These are phyloP conservation scores for Bruguiera gymnorhiza DNA, from an alignment of 345 rosid species.

Conservation along the genomic window DNA sequence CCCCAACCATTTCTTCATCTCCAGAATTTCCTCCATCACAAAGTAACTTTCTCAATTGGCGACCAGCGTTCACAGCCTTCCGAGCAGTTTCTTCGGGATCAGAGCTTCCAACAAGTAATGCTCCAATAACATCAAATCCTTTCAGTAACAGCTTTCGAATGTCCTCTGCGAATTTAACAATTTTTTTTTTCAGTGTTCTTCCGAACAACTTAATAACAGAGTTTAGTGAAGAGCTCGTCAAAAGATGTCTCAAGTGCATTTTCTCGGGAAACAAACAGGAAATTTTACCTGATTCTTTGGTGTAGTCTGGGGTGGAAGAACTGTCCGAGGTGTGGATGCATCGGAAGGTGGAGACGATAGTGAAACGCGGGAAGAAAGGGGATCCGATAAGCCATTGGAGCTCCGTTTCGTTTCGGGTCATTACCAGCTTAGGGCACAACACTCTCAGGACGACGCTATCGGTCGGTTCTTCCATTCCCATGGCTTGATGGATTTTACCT, in stretches of 20 bases:
- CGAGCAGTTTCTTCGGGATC: slow-evolving; percentile 43
- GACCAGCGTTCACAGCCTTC: slow-evolving; percentile 52
- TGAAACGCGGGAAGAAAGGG: slow-evolving; percentile 64
- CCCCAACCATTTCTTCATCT: slow-evolving; percentile 50
- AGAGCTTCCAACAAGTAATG: slow-evolving; percentile 43
- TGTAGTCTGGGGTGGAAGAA: slow-evolving; percentile 47
- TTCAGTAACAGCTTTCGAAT: slow-evolving; percentile 53
- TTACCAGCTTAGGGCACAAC: slow-evolving; percentile 50
- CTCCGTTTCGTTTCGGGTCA: slow-evolving; percentile 39
- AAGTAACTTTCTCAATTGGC: slow-evolving; percentile 48
- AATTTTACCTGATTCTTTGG: slow-evolving; percentile 64
- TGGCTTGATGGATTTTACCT: slow-evolving; percentile 8
- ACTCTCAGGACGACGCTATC: slow-evolving; percentile 38
- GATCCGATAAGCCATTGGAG: slow-evolving; percentile 92
- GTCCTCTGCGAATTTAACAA: slow-evolving; percentile 50
- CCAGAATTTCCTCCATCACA: slow-evolving; percentile 36
- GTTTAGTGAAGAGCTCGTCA: not conserved
- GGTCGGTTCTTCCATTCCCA: slow-evolving; percentile 25
- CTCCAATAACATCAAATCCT: slow-evolving; percentile 80
- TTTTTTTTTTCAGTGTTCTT: not conserved
- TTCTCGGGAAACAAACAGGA: slow-evolving; percentile 1
- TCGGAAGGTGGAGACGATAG: slow-evolving; percentile 70
- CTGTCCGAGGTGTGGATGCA: slow-evolving; percentile 44
- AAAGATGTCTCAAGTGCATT: not conserved
- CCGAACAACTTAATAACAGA: not conserved